These are phyloP conservation scores for Gastrolobium bilobum DNA, from an alignment of 306 rosid species.

Conservation along the genomic window DNA sequence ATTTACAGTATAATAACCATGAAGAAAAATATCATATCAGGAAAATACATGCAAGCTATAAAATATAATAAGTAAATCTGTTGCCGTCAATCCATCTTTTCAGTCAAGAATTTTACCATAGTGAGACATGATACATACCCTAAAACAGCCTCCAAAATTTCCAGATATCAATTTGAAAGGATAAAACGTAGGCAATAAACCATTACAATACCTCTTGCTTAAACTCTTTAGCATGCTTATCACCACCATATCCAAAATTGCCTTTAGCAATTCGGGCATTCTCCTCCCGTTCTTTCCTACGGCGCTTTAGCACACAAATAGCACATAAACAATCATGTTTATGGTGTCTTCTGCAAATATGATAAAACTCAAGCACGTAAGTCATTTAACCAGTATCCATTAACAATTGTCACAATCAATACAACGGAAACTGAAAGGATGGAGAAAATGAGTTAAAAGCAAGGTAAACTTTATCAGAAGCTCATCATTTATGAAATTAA, in stretches of 20 bases:
- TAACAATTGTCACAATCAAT: constrained; percentile 9
- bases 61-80: constrained; percentile 16
- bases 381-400: constrained; percentile 36
- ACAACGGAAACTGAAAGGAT: background rate
- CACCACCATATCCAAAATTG: constrained; percentile 60
- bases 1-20: constrained; percentile 26
- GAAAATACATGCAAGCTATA: constrained; percentile 1
- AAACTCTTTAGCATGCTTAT: constrained; percentile 61
- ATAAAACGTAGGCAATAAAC: constrained; percentile 32
- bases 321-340: constrained; percentile 95
- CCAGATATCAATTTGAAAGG: constrained; percentile 21
- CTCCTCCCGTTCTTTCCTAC: constrained; percentile 95
- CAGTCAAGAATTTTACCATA: constrained; percentile 19
- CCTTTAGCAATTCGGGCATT: constrained; percentile 73
- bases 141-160: constrained; percentile 24
- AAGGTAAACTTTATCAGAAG: constrained; percentile 18
- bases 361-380: constrained; percentile 38
- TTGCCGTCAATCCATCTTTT: constrained; percentile 26
- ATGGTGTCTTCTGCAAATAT: constrained; percentile 88
- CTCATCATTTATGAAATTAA: constrained; percentile 18
- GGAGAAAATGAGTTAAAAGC: constrained; percentile 3
- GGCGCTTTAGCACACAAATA: constrained; percentile 90
- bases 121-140: constrained; percentile 21
- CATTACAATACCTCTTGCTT: constrained; percentile 71
- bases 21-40: constrained; percentile 38